These are phyloP conservation scores for Cladosporium sp. DNA, from an alignment of 2,329 filamentous ascomycete species.

Conservation along the genomic window DNA sequence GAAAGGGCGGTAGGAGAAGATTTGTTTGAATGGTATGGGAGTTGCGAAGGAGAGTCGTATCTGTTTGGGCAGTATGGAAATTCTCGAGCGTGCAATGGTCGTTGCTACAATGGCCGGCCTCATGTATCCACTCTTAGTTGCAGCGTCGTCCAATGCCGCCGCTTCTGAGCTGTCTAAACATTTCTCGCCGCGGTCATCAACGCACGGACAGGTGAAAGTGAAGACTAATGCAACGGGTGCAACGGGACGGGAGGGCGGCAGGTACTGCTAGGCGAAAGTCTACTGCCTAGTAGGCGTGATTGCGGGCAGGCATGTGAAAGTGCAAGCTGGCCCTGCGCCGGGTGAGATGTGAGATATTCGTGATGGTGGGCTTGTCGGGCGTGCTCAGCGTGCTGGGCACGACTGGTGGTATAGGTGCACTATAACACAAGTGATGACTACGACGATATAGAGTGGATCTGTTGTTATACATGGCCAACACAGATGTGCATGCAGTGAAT, in stretches of 20 bases:
- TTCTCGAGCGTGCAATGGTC: conserved; percentile 6
- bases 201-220: neutral
- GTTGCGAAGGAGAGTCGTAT: neutral
- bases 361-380: neutral
- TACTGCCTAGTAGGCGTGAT: neutral
- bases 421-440: neutral
- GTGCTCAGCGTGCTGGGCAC: neutral
- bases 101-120: neutral
- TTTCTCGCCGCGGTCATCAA: neutral
- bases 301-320: neutral
- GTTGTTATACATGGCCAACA: neutral
- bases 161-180: neutral
- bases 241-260: neutral
- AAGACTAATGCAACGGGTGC: neutral
- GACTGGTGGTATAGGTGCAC: neutral
- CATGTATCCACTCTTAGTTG: conserved; percentile 7
- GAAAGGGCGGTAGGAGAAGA: neutral
- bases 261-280: neutral
- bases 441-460: neutral
- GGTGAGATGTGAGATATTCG: neutral
- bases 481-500: neutral
- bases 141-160: neutral
- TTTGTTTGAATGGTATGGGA: neutral
- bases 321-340: neutral
- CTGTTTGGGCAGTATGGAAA: conserved; percentile 7